These are phyloP conservation scores for Fraxinus sp. DNA, from an alignment of 305 asterid genomes.

Conservation along the genomic window DNA sequence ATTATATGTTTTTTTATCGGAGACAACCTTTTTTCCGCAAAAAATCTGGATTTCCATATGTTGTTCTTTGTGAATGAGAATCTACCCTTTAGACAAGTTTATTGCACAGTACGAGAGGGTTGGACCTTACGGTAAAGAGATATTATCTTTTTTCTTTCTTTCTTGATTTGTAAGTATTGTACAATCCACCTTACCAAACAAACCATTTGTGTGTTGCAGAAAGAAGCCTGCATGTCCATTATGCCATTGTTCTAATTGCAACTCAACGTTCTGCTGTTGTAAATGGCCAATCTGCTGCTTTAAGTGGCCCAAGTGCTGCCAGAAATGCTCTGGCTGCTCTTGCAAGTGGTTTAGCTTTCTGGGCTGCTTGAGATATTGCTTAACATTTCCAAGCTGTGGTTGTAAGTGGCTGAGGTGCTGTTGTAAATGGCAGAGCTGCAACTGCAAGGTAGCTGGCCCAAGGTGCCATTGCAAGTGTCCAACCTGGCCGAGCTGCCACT, in stretches of 20 bases:
- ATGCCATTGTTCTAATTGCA: conserved; percentile 35
- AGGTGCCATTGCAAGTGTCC: conserved; percentile 27
- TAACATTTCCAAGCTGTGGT: conserved; percentile 21
- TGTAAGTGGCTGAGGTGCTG: conserved; percentile 12
- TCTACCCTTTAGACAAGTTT: conserved; percentile 7
- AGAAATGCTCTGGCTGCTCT: conserved; percentile 27
- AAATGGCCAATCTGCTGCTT: conserved; percentile 21
- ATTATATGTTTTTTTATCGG: background rate
- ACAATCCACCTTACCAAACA: background rate
- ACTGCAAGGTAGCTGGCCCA: conserved; percentile 28
- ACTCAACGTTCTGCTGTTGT: conserved; percentile 28
- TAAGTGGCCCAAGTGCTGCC: conserved; percentile 26
- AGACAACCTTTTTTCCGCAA: background rate
- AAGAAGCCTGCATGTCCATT: conserved; percentile 37
- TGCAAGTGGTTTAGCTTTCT: conserved; percentile 24
- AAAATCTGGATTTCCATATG: background rate
- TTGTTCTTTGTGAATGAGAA: conserved; percentile 8
- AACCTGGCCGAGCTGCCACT: conserved; percentile 21
- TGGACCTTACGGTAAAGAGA: background rate
- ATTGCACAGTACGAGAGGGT: background rate
- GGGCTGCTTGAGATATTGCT: conserved; percentile 27
- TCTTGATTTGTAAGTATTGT: background rate
- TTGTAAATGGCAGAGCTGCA: conserved; percentile 19
- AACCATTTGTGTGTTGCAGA: conserved; percentile 36
- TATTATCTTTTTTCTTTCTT: background rate